Evolutionary conservation across 305 asterid genomes (phyloP).

Genomic region (Galium porrigens): DNA sequence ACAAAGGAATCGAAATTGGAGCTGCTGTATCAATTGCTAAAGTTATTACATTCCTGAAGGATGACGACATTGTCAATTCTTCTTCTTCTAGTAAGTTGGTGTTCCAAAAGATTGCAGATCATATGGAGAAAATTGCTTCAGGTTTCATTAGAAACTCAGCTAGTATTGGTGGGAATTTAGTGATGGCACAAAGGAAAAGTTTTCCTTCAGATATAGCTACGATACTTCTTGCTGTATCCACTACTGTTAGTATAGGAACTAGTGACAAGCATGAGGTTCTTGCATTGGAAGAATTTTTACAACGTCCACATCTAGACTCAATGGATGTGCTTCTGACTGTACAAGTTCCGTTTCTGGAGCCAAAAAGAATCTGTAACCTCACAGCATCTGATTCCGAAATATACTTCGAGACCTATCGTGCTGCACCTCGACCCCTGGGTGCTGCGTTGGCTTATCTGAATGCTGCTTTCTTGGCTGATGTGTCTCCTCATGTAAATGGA

Average conservation of each 20-base stretch:
- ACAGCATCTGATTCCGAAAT: constrained; percentile 23
- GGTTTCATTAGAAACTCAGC: constrained; percentile 61
- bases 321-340: constrained; percentile 45
- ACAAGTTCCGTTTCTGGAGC: constrained; percentile 37
- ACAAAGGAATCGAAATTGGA: constrained; percentile 41
- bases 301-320: constrained; percentile 38
- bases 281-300: constrained; percentile 49
- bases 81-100: constrained; percentile 19
- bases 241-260: constrained; percentile 38
- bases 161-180: constrained; percentile 79
- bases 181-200: constrained; percentile 59
- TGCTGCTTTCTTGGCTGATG: constrained; percentile 71
- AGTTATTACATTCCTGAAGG: constrained; percentile 31
- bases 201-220: constrained; percentile 82
- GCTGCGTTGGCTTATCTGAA: constrained; percentile 71
- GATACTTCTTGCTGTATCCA: constrained; percentile 44
- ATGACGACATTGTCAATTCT: constrained; percentile 13
- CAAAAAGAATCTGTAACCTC: constrained; percentile 18
- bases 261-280: constrained; percentile 26
- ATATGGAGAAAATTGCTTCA: constrained; percentile 57
- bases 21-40: constrained; percentile 52
- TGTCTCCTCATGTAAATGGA: constrained; percentile 26
- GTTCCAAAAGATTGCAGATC: constrained; percentile 37
- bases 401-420: constrained; percentile 56
- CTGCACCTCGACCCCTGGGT: constrained; percentile 76